These are phyloP conservation scores for Batkoa obscura DNA, from an alignment of 371 early-diverging fungal species.

Conservation along the genomic window DNA sequence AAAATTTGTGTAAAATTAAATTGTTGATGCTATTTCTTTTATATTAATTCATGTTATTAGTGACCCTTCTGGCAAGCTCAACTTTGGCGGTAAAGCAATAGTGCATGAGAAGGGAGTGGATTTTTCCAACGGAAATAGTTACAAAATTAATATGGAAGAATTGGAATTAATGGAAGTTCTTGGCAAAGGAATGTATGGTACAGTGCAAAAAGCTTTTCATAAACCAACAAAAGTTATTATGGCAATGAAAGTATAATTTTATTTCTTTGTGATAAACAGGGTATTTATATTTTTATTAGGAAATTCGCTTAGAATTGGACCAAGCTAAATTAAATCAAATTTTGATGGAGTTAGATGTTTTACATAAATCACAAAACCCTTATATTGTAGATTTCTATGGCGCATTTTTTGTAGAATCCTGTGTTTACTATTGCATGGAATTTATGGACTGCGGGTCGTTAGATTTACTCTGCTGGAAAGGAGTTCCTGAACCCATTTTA, in stretches of 20 bases:
- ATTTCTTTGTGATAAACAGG: not conserved
- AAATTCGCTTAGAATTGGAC: slow-evolving; percentile 79
- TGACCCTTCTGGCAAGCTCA: slow-evolving; percentile 72
- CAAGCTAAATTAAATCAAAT: slow-evolving; percentile 71
- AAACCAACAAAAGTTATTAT: slow-evolving; percentile 74
- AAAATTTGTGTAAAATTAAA: slow-evolving; percentile 34
- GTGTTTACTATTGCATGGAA: slow-evolving; percentile 86
- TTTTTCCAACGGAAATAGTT: slow-evolving; percentile 70
- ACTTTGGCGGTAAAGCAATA: slow-evolving; percentile 80
- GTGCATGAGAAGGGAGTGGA: slow-evolving; percentile 78
- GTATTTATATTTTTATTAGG: slow-evolving; percentile 20
- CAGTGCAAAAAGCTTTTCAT: slow-evolving; percentile 77
- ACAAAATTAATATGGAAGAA: slow-evolving; percentile 76
- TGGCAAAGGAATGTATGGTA: slow-evolving; percentile 83
- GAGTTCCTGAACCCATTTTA: slow-evolving; percentile 66
- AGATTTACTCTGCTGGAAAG: slow-evolving; percentile 62
- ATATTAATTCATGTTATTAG: slow-evolving; percentile 16
- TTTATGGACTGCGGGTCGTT: slow-evolving; percentile 91
- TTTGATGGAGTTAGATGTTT: slow-evolving; percentile 76
- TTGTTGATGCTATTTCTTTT: not conserved
- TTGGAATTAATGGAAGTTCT: slow-evolving; percentile 54
- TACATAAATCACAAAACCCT: slow-evolving; percentile 66
- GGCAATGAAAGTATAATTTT: slow-evolving; percentile 54
- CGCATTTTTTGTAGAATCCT: slow-evolving; percentile 90
- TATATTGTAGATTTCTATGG: slow-evolving; percentile 94